Evolutionary conservation across 768 basidiomycete genomes (phyloP), one percentile per base, ranked within the genome.

Genomic region (Russula earlei): DNA sequence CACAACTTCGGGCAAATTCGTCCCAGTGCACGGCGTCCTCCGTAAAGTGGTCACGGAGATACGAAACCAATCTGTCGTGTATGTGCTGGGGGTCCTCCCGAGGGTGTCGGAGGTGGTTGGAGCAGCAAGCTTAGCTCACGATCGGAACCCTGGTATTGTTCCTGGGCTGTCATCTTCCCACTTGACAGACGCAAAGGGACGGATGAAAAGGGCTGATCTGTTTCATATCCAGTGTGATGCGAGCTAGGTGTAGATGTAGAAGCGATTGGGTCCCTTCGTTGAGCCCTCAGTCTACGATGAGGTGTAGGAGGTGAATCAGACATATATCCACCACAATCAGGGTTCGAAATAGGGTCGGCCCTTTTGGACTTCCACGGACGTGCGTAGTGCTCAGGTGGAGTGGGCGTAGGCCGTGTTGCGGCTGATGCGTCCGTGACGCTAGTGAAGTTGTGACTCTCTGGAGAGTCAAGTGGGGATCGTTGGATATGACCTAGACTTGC

Each of bases 311-410:
- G 47, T 6, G 52, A 54, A 17, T 54, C 56, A 10, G 56, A 54
- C 51, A 31, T 33, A 20, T 49, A 58, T 15, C 52, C 52, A 22
- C 36, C 33, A n/a, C n/a, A n/a, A 20, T 54, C 57, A 22, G 43
- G 25, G 5, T 46, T 12, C 14, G 52, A 48, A 12, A 37, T 40
- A 4, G 40, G 24, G 12, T 49, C 27, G 34, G 19, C 19, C 41
- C 52, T 47, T 38, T 42, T 58, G 36, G 52, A 38, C 27, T 58
- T 58, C 41, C 40, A 20, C 20, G 46, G 40, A 20, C 46, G 56
- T 22, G 20, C 3, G 29, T 48, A 10, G 38, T 31, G 34, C 15
- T 44, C 52, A 15, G 37, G 41, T n/a, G 37, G 43, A 24, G 29
- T 31, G 24, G 55, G 4, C 8, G 24, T n/a, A 15, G 27, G 27